A percentile compares a stretch with the other conserved stretches of the same genome.
Evolutionary conservation across 2,329 filamentous ascomycete genomes (phyloP).

Genomic region (Hymenoscyphus fructigenus): DNA sequence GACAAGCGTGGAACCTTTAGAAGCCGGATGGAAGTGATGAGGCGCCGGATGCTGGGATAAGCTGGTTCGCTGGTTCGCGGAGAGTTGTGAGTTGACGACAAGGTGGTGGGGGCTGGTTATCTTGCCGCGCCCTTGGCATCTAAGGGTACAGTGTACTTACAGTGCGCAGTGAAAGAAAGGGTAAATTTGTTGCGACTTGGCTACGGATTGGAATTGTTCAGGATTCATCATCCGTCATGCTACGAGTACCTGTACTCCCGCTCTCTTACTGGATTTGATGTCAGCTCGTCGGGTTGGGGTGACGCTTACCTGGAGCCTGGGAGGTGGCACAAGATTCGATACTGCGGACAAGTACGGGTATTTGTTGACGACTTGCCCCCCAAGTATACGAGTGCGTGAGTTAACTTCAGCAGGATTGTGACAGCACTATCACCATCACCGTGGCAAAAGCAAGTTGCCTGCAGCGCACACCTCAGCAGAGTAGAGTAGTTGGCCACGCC

Average conservation of each 20-base stretch:
- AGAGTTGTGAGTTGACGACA: not conserved
- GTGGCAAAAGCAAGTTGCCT: not conserved
- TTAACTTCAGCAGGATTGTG: too few relatives aligned
- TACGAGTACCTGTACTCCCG: not conserved
- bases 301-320: not conserved
- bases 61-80: not conserved
- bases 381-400: not conserved
- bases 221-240: conserved; percentile 1
- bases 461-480: not conserved
- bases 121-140: too few relatives aligned
- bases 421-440: not conserved
- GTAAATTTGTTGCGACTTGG: not conserved
- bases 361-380: not conserved
- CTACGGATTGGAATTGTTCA: not conserved
- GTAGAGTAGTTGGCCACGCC: not conserved
- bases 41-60: not conserved
- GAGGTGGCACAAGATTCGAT: not conserved
- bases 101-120: not conserved
- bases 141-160: too few relatives aligned
- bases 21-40: conserved; percentile 1
- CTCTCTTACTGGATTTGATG: not conserved
- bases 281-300: not conserved
- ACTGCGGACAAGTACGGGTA: not conserved
- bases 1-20: not conserved
- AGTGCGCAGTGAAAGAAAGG: not conserved